A percentile compares a stretch with the other conserved stretches of the same genome.
Conservation (phyloP, 2,329 filamentous ascomycete species). For the Neoarthrinium moseri region DNA sequence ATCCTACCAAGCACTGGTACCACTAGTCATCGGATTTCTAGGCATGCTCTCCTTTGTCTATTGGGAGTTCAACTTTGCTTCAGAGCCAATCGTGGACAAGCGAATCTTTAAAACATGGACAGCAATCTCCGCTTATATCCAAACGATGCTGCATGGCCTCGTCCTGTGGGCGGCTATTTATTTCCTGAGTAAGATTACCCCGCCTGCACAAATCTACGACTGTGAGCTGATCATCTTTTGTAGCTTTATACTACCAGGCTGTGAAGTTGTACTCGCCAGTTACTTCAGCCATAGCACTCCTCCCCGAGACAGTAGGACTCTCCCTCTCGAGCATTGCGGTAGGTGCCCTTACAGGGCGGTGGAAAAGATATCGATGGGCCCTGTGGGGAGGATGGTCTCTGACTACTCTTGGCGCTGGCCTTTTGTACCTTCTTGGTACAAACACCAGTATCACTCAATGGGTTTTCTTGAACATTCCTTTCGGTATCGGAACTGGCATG, state of each 20-base stretch:
- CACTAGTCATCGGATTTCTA: slow-evolving; percentile 53
- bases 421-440: slow-evolving; percentile 46
- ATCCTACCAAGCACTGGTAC: slow-evolving; percentile 61
- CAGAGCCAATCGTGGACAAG: slow-evolving; percentile 37
- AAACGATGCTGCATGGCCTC: slow-evolving; percentile 16
- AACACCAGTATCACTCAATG: slow-evolving; percentile 51
- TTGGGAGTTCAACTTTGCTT: slow-evolving; percentile 51
- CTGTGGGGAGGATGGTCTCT: slow-evolving; percentile 31
- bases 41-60: slow-evolving; percentile 52
- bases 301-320: slow-evolving; percentile 62
- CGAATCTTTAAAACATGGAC: slow-evolving; percentile 16
- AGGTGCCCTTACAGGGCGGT: slow-evolving; percentile 44
- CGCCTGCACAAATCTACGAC: background rate
- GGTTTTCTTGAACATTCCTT: slow-evolving; percentile 60
- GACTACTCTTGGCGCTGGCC: slow-evolving; percentile 56
- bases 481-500: slow-evolving; percentile 62
- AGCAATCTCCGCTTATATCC: slow-evolving; percentile 14
- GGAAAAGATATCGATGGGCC: slow-evolving; percentile 14
- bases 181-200: slow-evolving; percentile 26
- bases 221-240: slow-evolving; percentile 14
- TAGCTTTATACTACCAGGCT: slow-evolving; percentile 45
- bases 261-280: slow-evolving; percentile 54
- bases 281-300: slow-evolving; percentile 53
- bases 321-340: slow-evolving; percentile 58
- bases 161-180: slow-evolving; percentile 16